Evolutionary conservation across 1,284 basidiomycete genomes (phyloP).

Genomic region (Apiotrichum gracile): DNA sequence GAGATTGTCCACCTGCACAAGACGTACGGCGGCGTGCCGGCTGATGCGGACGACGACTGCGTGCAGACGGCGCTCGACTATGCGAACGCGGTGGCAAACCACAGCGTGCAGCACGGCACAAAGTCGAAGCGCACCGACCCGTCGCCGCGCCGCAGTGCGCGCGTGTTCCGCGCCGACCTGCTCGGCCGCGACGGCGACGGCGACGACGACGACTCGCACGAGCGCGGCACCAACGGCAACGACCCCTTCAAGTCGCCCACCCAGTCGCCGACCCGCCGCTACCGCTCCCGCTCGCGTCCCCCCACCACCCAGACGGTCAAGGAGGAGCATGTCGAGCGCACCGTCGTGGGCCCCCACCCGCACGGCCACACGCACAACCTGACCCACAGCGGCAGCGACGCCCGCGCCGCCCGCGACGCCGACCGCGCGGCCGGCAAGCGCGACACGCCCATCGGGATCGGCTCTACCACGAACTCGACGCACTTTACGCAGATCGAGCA

Average conservation of each 20-base stretch:
- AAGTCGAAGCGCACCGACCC: conserved; percentile 11
- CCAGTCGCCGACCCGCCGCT: not conserved
- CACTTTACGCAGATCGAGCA: conserved; percentile 4
- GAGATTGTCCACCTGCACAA: not conserved
- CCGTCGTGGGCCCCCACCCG: too few relatives aligned
- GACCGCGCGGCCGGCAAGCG: conserved; percentile 1
- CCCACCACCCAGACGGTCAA: conserved; percentile 4
- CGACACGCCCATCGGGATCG: not conserved
- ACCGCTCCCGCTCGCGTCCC: conserved; percentile 13
- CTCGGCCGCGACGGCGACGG: conserved; percentile 9
- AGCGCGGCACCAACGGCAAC: not conserved
- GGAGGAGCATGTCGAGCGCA: conserved; percentile 7
- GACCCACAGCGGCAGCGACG: too few relatives aligned
- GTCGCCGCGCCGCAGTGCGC: conserved; percentile 11
- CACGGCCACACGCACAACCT: too few relatives aligned
- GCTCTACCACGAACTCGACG: too few relatives aligned
- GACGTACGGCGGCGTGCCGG: conserved; percentile 11
- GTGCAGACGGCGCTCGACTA: conserved; percentile 9
- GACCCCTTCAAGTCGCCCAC: not conserved
- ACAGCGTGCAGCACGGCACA: conserved; percentile 1
- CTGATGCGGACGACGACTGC: not conserved
- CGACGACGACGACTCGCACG: not conserved
- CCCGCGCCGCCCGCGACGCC: too few relatives aligned
- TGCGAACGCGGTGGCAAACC: conserved; percentile 6
- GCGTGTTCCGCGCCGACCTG: conserved; percentile 14